A percentile compares a stretch with the other conserved stretches of the same genome.
Evolutionary conservation across 352 stramenopile genomes (phyloP).

Genomic region (Phytophthora constricta): DNA sequence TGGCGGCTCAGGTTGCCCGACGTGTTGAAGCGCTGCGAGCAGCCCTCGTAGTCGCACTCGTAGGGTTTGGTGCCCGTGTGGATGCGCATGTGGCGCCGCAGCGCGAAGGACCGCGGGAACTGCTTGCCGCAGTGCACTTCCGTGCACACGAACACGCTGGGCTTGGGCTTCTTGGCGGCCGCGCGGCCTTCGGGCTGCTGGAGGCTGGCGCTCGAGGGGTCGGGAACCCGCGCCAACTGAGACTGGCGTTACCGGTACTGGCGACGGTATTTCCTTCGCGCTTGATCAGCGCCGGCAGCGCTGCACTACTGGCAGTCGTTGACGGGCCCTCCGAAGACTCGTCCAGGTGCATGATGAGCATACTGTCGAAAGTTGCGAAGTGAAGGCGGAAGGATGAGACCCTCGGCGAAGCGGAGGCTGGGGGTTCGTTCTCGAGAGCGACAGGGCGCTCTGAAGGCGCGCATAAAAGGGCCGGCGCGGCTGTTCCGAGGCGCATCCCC

Average conservation of each 20-base stretch:
- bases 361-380: constrained; percentile 45
- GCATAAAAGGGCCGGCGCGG: constrained; percentile 9
- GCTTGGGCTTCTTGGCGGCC: constrained; percentile 18
- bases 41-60: constrained; percentile 79
- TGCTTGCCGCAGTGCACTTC: constrained; percentile 86
- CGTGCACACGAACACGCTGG: constrained; percentile 70
- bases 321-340: constrained; percentile 12
- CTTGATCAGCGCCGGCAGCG: constrained; percentile 28
- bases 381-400: constrained; percentile 23
- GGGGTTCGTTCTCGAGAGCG: too few species aligned
- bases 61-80: constrained; percentile 88
- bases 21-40: constrained; percentile 84
- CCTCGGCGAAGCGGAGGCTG: too few species aligned
- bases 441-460: constrained; percentile 38
- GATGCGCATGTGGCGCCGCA: constrained; percentile 85
- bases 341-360: constrained; percentile 39
- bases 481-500: constrained; percentile 25
- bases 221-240: too few species aligned
- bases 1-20: constrained; percentile 88
- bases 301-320: background rate
- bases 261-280: constrained; percentile 19
- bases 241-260: too few species aligned
- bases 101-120: constrained; percentile 84
- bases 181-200: background rate
- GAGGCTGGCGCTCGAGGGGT: too few species aligned